These are phyloP conservation scores for Croton laevigatus DNA, from an alignment of 441 rosid genomes.

Conservation along the genomic window DNA sequence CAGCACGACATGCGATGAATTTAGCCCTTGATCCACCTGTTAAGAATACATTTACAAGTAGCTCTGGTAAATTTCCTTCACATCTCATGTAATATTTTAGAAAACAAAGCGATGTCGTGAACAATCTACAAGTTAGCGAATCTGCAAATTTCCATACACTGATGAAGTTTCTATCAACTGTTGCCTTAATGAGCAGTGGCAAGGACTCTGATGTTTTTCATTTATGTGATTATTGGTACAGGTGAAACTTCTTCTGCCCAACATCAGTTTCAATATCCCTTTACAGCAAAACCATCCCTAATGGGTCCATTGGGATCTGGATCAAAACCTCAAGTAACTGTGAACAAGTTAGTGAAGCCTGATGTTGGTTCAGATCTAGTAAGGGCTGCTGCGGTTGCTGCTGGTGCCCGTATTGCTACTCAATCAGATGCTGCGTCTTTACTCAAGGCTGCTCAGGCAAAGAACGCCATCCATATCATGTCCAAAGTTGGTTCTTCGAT, in stretches of 20 bases:
- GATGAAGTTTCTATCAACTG: background rate
- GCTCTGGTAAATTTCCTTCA: slow-evolving; percentile 34
- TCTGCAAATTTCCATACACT: background rate
- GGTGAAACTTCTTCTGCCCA: slow-evolving; percentile 41
- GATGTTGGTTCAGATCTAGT: slow-evolving; percentile 47
- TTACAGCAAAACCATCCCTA: slow-evolving; percentile 37
- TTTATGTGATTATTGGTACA: slow-evolving; percentile 3
- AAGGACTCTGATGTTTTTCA: background rate
- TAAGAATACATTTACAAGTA: slow-evolving; percentile 42
- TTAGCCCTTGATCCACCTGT: slow-evolving; percentile 67
- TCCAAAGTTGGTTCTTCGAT: slow-evolving; percentile 43
- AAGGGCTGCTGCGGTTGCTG: slow-evolving; percentile 81
- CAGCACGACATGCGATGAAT: slow-evolving; percentile 76
- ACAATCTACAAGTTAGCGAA: background rate
- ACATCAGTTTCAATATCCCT: slow-evolving; percentile 40
- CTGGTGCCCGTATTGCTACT: slow-evolving; percentile 80
- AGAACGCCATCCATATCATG: slow-evolving; percentile 54
- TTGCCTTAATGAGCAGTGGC: background rate
- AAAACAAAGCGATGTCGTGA: background rate
- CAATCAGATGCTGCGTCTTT: slow-evolving; percentile 56
- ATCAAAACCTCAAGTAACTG: slow-evolving; percentile 43
- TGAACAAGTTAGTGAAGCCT: slow-evolving; percentile 42
- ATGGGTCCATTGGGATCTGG: slow-evolving; percentile 29
- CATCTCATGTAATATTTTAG: slow-evolving; percentile 5
- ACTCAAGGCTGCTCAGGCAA: slow-evolving; percentile 69